These are phyloP conservation scores for Veloboletus limbatus DNA, from an alignment of 1,284 basidiomycete species.

Conservation along the genomic window DNA sequence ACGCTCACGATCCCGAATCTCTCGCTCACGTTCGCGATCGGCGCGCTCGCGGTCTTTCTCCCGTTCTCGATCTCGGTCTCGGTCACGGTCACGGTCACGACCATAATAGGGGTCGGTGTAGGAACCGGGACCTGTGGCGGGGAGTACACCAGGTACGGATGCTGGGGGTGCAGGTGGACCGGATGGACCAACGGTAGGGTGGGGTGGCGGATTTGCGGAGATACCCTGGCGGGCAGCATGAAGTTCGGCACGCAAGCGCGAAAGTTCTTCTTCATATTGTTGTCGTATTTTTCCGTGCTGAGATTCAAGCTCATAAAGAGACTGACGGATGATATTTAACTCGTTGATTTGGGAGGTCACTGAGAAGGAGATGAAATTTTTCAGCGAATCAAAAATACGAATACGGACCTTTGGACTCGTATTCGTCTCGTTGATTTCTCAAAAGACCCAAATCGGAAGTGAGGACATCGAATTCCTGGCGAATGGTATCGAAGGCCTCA, in stretches of 20 bases:
- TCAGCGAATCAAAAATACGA: background rate
- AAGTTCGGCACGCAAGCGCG: slow-evolving; percentile 63
- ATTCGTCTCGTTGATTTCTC: slow-evolving; percentile 84
- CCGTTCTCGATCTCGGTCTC: slow-evolving; percentile 39
- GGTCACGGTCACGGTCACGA: slow-evolving; percentile 41
- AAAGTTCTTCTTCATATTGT: slow-evolving; percentile 75
- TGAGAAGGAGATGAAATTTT: slow-evolving; percentile 29
- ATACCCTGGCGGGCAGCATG: slow-evolving; percentile 43
- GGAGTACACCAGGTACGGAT: slow-evolving; percentile 30
- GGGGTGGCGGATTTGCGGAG: slow-evolving; percentile 33
- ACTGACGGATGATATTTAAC: slow-evolving; percentile 69
- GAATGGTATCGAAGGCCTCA: slow-evolving; percentile 82
- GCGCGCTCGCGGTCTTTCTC: slow-evolving; percentile 38
- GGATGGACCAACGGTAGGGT: slow-evolving; percentile 33
- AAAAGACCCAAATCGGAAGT: slow-evolving; percentile 66
- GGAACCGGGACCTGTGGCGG: slow-evolving; percentile 34
- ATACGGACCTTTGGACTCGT: slow-evolving; percentile 76
- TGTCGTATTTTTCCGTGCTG: slow-evolving; percentile 69
- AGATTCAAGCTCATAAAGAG: slow-evolving; percentile 75
- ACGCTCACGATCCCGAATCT: slow-evolving; percentile 37
- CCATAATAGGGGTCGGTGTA: slow-evolving; percentile 41
- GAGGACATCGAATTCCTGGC: slow-evolving; percentile 83
- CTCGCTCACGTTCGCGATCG: slow-evolving; percentile 38
- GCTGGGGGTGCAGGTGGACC: slow-evolving; percentile 29
- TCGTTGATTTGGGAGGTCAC: slow-evolving; percentile 72